Conservation (phyloP, 169 alveolate genomes). For the Plasmodium vivax region DNA sequence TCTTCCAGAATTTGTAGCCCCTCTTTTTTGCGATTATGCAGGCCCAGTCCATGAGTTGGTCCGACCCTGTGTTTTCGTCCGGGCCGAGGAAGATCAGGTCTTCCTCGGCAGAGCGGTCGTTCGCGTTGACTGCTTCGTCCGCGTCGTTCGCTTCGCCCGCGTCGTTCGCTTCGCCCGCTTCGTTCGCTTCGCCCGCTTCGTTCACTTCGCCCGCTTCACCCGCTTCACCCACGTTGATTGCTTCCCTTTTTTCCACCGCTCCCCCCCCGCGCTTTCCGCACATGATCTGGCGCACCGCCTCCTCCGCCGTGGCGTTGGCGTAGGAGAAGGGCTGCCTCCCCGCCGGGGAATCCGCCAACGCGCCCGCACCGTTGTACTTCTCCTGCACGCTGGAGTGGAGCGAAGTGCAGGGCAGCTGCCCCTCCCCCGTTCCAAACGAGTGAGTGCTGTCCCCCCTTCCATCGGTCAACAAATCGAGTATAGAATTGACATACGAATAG, state of each 20-base stretch:
- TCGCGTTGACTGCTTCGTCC: constrained; percentile 42
- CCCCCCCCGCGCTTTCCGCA: not conserved
- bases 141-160: no score
- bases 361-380: not conserved
- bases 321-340: not conserved
- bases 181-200: no score
- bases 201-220: no score
- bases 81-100: constrained; percentile 80
- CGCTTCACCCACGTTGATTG: no score
- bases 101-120: constrained; percentile 12
- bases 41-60: constrained; percentile 91
- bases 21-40: constrained; percentile 84
- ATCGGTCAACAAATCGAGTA: constrained; percentile 21
- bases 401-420: not conserved
- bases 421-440: not conserved
- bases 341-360: not conserved
- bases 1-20: constrained; percentile 84
- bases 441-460: not conserved
- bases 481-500: constrained; percentile 59
- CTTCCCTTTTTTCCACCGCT: constrained; percentile 42
- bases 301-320: constrained; percentile 13
- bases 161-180: no score
- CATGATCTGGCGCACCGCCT: constrained; percentile 21
- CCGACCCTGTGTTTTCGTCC: constrained; percentile 88
- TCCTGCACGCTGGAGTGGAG: not conserved